These are phyloP conservation scores for Saksenaea oblongispora DNA, from an alignment of 371 early-diverging fungal genomes.

Conservation along the genomic window DNA sequence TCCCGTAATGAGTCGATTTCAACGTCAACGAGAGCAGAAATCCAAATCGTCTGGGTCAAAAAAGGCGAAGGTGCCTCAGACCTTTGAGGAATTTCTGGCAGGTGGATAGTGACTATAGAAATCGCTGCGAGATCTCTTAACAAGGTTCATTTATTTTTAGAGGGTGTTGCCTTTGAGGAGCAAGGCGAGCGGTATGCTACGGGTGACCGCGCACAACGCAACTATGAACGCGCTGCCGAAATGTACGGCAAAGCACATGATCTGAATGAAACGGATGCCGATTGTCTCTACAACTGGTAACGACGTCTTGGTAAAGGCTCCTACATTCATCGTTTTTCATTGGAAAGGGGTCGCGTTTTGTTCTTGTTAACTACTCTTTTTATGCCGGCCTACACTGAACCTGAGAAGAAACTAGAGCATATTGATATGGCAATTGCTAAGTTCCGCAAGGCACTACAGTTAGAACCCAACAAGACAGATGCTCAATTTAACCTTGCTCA, in stretches of 20 bases:
- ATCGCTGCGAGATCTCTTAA: not conserved
- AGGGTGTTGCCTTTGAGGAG: slow-evolving; percentile 66
- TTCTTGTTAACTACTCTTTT: slow-evolving; percentile 65
- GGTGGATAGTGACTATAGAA: slow-evolving; percentile 16
- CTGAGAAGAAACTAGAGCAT: slow-evolving; percentile 49
- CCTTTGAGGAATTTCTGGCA: slow-evolving; percentile 49
- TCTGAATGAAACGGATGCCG: slow-evolving; percentile 58
- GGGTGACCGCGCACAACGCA: slow-evolving; percentile 66
- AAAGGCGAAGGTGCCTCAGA: slow-evolving; percentile 41
- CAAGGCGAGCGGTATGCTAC: slow-evolving; percentile 71
- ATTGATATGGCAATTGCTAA: slow-evolving; percentile 58
- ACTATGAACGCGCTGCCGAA: slow-evolving; percentile 66
- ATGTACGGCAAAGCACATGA: slow-evolving; percentile 64
- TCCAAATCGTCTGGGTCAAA: slow-evolving; percentile 24
- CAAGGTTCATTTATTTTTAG: slow-evolving; percentile 24
- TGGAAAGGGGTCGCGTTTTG: slow-evolving; percentile 61
- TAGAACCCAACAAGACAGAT: slow-evolving; percentile 61
- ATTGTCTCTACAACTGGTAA: slow-evolving; percentile 71
- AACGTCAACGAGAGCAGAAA: slow-evolving; percentile 18
- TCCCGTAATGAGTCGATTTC: slow-evolving; percentile 5
- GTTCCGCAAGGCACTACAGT: slow-evolving; percentile 51
- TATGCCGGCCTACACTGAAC: slow-evolving; percentile 39
- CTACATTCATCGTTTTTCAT: not conserved
- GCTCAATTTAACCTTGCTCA: slow-evolving; percentile 73
- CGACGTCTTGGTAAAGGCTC: not conserved